Evolutionary conservation across 768 basidiomycete genomes (phyloP).

Genomic region (Suillus weaverae): DNA sequence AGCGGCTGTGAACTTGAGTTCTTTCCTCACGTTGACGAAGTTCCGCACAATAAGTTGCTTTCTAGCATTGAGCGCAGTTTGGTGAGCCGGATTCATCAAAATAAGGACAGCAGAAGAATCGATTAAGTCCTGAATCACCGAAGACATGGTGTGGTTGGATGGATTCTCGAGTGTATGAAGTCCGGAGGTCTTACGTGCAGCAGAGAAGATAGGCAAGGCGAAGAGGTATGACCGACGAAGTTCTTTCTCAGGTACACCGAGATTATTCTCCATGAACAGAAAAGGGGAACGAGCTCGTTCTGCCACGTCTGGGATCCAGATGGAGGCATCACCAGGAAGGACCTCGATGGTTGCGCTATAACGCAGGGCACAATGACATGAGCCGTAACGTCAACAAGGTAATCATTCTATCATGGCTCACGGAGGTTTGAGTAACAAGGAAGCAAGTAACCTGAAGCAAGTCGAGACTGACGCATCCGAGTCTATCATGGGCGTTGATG

Average conservation of each 20-base stretch:
- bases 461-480: conserved; percentile 1
- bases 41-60: conserved; percentile 50
- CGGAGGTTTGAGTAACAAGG: conserved; percentile 26
- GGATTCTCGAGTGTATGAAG: not conserved
- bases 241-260: conserved; percentile 64
- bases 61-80: conserved; percentile 63
- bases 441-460: conserved; percentile 24
- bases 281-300: conserved; percentile 44
- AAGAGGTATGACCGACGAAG: conserved; percentile 52
- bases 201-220: conserved; percentile 39
- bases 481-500: not conserved
- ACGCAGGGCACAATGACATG: not conserved
- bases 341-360: conserved; percentile 53
- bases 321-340: conserved; percentile 53
- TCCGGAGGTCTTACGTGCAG: conserved; percentile 17
- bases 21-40: conserved; percentile 39
- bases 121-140: conserved; percentile 20
- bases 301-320: conserved; percentile 41
- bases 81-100: conserved; percentile 67
- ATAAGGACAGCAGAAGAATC: conserved; percentile 51
- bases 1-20: conserved; percentile 48
- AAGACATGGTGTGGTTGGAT: conserved; percentile 12
- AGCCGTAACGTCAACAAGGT: not conserved
- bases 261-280: conserved; percentile 54
- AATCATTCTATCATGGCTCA: conserved; percentile 17